Evolutionary conservation across 2,329 filamentous ascomycete genomes (phyloP).

Genomic region (Calonectria henricotiae): DNA sequence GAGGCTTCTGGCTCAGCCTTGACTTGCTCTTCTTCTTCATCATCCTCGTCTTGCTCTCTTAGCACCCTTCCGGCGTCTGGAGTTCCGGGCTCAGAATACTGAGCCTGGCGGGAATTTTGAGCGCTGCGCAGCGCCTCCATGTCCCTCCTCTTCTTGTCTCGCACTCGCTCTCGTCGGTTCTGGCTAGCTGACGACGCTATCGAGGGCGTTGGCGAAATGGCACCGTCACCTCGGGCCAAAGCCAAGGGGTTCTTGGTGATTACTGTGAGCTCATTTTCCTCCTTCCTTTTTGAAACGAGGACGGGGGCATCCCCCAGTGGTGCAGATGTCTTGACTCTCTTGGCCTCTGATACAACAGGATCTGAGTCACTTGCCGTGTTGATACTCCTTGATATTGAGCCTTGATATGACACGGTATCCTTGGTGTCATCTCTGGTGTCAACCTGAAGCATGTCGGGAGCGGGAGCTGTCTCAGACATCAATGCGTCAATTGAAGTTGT

Average conservation of each 20-base stretch:
- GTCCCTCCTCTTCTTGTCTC: slow-evolving; percentile 61
- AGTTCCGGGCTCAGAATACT: slow-evolving; percentile 8
- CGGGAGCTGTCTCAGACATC: slow-evolving; percentile 45
- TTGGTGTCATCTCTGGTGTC: slow-evolving; percentile 33
- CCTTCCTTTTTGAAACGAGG: slow-evolving; percentile 36
- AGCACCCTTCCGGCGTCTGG: not conserved
- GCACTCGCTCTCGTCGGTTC: slow-evolving; percentile 60
- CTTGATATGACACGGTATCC: slow-evolving; percentile 36
- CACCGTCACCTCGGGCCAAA: slow-evolving; percentile 37
- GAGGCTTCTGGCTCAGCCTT: slow-evolving; percentile 1
- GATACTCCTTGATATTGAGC: slow-evolving; percentile 46
- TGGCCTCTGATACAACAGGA: slow-evolving; percentile 41
- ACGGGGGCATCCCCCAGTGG: slow-evolving; percentile 42
- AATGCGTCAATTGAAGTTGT: slow-evolving; percentile 51
- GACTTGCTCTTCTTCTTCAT: not conserved
- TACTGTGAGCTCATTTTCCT: slow-evolving; percentile 42
- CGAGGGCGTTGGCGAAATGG: slow-evolving; percentile 41
- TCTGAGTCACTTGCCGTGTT: slow-evolving; percentile 43
- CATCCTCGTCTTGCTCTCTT: not conserved
- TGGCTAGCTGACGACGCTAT: slow-evolving; percentile 52
- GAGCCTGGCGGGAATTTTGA: slow-evolving; percentile 36
- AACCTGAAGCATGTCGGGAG: slow-evolving; percentile 20
- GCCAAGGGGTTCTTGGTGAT: slow-evolving; percentile 48
- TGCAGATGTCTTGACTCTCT: slow-evolving; percentile 28
- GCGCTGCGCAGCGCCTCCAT: slow-evolving; percentile 56